phyloP scores from a whole-genome alignment of 768 basidiomycete genomes.

The Phlebiopsis flavidoalba region DNA sequence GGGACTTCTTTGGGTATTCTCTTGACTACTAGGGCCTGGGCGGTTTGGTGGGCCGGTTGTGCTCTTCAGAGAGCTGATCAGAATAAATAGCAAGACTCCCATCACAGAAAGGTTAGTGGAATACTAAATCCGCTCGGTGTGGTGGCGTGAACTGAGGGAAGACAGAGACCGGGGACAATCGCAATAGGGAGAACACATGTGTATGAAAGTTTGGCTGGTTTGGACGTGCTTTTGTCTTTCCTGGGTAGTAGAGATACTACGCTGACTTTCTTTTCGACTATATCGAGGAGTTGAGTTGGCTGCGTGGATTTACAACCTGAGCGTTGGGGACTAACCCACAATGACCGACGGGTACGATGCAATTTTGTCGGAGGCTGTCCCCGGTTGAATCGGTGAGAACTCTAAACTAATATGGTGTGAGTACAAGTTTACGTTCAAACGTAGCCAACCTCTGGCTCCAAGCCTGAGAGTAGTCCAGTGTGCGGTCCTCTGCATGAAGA shows the following conservation, averaged over 20 bases:
- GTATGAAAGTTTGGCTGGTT: constrained; percentile 89
- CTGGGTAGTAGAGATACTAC: constrained; percentile 97
- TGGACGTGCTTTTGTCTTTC: constrained; percentile 99
- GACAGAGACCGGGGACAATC: constrained; percentile 97
- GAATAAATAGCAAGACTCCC: constrained; percentile 97
- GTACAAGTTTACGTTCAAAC: too few relatives aligned
- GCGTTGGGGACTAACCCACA: constrained; percentile 98
- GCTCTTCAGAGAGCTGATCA: constrained; percentile 93
- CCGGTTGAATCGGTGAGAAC: constrained; percentile 53
- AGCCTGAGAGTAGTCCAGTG: constrained; percentile 70
- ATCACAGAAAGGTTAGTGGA: too few relatives aligned
- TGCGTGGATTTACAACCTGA: constrained; percentile 96
- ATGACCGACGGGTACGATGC: constrained; percentile 83
- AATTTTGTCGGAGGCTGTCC: constrained; percentile 59
- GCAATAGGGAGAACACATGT: constrained; percentile 81
- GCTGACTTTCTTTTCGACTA: constrained; percentile 96
- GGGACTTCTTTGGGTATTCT: constrained; percentile 74
- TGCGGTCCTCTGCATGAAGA: constrained; percentile 67
- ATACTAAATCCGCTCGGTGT: constrained; percentile 95
- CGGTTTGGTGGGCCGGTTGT: constrained; percentile 78
- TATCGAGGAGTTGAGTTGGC: constrained; percentile 96
- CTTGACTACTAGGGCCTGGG: constrained; percentile 69
- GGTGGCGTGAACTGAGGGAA: constrained; percentile 97
- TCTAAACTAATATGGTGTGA: too few relatives aligned
- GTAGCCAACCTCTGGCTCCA: too few relatives aligned